Evolutionary conservation across 1,284 basidiomycete genomes (phyloP).

Genomic region (Leucoagaricus sp.): DNA sequence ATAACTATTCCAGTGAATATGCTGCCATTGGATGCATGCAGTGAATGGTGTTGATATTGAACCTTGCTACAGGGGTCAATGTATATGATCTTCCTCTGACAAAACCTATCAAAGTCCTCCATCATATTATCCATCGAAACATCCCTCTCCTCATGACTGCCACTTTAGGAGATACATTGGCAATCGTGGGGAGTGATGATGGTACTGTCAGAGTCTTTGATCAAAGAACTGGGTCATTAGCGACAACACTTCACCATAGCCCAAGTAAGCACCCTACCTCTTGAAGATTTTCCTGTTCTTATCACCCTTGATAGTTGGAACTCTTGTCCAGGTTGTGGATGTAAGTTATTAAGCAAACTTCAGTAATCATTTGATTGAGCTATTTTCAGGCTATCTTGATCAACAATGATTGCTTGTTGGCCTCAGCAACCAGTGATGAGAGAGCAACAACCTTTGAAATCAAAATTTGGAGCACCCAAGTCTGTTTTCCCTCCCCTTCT

Average conservation of each 20-base stretch:
- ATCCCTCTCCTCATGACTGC: neutral
- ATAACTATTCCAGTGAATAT: neutral
- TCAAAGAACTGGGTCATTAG: neutral
- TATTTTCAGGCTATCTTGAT: neutral
- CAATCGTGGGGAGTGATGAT: constrained; percentile 6
- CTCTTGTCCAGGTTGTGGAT: neutral
- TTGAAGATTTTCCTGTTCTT: neutral
- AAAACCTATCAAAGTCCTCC: neutral
- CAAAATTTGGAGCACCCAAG: constrained; percentile 1
- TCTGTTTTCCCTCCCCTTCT: too few relatives aligned
- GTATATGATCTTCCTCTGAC: neutral
- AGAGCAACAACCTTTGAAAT: neutral
- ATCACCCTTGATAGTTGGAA: neutral
- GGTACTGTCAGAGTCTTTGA: neutral
- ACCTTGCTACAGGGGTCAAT: constrained; percentile 1
- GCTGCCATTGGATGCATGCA: neutral
- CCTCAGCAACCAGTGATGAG: constrained; percentile 1
- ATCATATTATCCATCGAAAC: neutral
- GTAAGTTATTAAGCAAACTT: neutral
- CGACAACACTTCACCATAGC: neutral
- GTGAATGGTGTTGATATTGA: neutral
- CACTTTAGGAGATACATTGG: neutral
- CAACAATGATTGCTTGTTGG: neutral
- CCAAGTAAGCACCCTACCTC: neutral
- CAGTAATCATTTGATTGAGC: neutral